A percentile compares a stretch with the other conserved stretches of the same genome.
Conservation (phyloP, 139 green algal species). For the Chlorella vulgaris region DNA sequence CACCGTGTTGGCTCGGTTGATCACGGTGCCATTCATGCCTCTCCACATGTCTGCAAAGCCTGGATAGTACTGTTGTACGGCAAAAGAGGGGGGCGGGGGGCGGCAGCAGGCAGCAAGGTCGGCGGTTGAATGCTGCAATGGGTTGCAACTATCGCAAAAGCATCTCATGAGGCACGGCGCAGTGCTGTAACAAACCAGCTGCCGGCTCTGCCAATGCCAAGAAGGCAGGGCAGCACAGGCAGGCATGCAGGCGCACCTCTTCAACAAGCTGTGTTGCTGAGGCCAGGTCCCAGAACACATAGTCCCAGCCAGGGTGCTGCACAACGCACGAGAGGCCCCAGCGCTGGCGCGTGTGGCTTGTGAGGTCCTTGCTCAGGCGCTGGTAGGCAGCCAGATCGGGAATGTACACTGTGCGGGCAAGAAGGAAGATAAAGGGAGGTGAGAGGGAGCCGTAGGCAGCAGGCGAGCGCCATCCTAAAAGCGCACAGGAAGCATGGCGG, state of each 20-base stretch:
- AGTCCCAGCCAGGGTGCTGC: conserved; percentile 5
- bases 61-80: background rate
- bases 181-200: too few species aligned
- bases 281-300: conserved; percentile 7
- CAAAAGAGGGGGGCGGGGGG: background rate
- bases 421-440: background rate
- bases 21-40: background rate
- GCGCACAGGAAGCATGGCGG: too few species aligned
- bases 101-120: too few species aligned
- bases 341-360: background rate
- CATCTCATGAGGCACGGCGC: too few species aligned
- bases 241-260: background rate
- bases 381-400: background rate
- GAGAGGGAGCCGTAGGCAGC: background rate
- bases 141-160: too few species aligned
- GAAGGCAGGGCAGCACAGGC: background rate
- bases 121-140: too few species aligned
- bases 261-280: background rate
- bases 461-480: too few species aligned
- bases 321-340: background rate
- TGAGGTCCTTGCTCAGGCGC: background rate
- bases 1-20: conserved; percentile 1
- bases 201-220: background rate
- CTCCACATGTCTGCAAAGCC: background rate
- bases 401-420: background rate